Evolutionary conservation across 805 yeast species (phyloP).

Genomic region (Nakazawaea ambrosiae): DNA sequence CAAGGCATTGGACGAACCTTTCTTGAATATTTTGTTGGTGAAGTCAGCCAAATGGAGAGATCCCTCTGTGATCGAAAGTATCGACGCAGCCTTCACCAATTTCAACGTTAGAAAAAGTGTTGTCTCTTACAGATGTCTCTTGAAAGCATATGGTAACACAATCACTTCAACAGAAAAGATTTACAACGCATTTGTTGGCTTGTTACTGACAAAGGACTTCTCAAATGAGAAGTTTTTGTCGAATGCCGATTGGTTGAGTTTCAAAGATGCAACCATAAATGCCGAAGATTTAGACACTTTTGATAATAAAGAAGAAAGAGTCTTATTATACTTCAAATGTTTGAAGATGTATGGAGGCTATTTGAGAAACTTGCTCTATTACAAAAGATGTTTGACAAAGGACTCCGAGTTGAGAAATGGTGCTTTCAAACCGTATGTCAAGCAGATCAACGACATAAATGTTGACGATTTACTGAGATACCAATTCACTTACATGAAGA

Average conservation of each 20-base stretch:
- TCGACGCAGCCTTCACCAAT: slow-evolving; percentile 51
- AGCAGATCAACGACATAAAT: slow-evolving; percentile 1
- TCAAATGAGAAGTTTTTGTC: slow-evolving; percentile 60
- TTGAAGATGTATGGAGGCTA: slow-evolving; percentile 43
- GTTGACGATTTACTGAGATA: slow-evolving; percentile 3
- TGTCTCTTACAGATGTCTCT: slow-evolving; percentile 63
- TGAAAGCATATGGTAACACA: slow-evolving; percentile 67
- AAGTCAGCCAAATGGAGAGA: slow-evolving; percentile 64
- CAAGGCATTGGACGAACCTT: slow-evolving; percentile 68
- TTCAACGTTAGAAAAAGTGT: slow-evolving; percentile 55
- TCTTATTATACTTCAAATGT: slow-evolving; percentile 45
- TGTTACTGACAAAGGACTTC: slow-evolving; percentile 36
- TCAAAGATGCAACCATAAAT: slow-evolving; percentile 67
- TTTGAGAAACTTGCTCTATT: slow-evolving; percentile 40
- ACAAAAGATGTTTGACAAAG: slow-evolving; percentile 36
- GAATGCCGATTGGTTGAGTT: slow-evolving; percentile 79
- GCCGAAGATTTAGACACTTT: slow-evolving; percentile 28
- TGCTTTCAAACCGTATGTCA: background rate
- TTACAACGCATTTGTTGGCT: slow-evolving; percentile 26
- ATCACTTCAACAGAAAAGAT: slow-evolving; percentile 49
- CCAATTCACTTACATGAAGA: slow-evolving; percentile 8
- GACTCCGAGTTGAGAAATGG: slow-evolving; percentile 36
- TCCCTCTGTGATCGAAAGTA: slow-evolving; percentile 54
- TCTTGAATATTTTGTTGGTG: slow-evolving; percentile 68
- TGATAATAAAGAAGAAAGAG: slow-evolving; percentile 32